phyloP scores from a whole-genome alignment of 2,329 filamentous ascomycete species.

The Coniochaeta pulveracea region DNA sequence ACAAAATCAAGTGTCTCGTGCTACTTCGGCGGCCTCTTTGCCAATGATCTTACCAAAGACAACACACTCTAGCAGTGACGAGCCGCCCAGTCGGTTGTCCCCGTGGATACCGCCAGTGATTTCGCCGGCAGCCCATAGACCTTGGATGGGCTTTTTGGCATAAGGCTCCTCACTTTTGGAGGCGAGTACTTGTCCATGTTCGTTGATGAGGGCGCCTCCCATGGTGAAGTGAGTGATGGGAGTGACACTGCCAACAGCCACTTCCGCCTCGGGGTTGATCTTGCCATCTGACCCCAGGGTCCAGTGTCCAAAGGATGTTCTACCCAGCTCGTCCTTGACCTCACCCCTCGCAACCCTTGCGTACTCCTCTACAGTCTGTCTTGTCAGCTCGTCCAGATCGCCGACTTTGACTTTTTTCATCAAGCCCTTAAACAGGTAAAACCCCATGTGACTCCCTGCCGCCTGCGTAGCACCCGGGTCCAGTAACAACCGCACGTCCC shows the following conservation, averaged over 20 bases:
- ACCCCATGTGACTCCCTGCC: constrained; percentile 44
- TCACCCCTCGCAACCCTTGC: constrained; percentile 28
- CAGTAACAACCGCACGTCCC: constrained; percentile 46
- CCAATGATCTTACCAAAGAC: constrained; percentile 52
- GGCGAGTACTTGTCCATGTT: constrained; percentile 37
- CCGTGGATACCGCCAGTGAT: constrained; percentile 55
- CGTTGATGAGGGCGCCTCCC: constrained; percentile 49
- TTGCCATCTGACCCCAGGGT: constrained; percentile 29
- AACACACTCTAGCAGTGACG: constrained; percentile 50
- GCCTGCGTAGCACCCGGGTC: constrained; percentile 45
- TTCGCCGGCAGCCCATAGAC: constrained; percentile 53
- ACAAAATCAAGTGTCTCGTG: neutral
- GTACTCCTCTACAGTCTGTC: constrained; percentile 36
- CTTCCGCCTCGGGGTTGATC: constrained; percentile 17
- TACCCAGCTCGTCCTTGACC: constrained; percentile 30
- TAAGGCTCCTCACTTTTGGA: constrained; percentile 13
- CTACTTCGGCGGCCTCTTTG: constrained; percentile 24
- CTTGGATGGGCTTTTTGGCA: constrained; percentile 31
- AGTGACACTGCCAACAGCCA: constrained; percentile 49
- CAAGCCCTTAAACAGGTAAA: constrained; percentile 52
- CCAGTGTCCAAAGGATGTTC: constrained; percentile 45
- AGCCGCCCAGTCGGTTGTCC: constrained; percentile 49
- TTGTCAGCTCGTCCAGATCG: constrained; percentile 29
- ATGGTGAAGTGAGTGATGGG: constrained; percentile 57
- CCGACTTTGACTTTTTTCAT: constrained; percentile 42